phyloP scores from a whole-genome alignment of 2,329 filamentous ascomycete species.

The Calonectria fujianensis region DNA sequence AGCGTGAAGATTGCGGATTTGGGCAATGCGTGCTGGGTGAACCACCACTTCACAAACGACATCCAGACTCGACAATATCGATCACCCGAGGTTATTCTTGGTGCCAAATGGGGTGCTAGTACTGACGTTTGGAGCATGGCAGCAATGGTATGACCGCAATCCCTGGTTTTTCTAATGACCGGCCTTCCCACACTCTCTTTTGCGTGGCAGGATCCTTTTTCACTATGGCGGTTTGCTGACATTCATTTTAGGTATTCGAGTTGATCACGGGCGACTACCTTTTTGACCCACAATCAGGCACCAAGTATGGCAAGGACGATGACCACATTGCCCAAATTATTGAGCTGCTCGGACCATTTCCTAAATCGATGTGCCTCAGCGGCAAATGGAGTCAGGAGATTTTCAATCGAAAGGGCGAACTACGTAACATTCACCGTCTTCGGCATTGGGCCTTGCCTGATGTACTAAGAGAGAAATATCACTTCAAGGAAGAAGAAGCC shows the following conservation, averaged over 20 bases:
- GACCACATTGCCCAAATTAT: constrained; percentile 99
- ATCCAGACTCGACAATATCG: constrained; percentile 98
- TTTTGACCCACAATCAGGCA: constrained; percentile 98
- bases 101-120: constrained; percentile 98
- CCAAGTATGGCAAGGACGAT: constrained; percentile 99
- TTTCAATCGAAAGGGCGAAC: constrained; percentile 97
- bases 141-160: constrained; percentile 84
- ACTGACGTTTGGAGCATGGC: constrained; percentile 99
- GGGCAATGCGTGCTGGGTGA: constrained; percentile 98
- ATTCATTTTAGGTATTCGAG: constrained; percentile 86
- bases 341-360: constrained; percentile 94
- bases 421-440: constrained; percentile 96
- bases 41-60: constrained; percentile 99
- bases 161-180: not conserved
- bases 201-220: not conserved
- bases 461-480: constrained; percentile 96
- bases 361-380: constrained; percentile 91
- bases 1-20: constrained; percentile 99
- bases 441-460: constrained; percentile 97
- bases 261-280: constrained; percentile 98
- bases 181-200: not conserved
- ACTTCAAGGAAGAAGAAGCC: constrained; percentile 89
- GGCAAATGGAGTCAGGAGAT: constrained; percentile 99
- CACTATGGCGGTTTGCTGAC: constrained; percentile 36
- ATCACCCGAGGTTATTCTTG: constrained; percentile 96